phyloP scores from a whole-genome alignment of 2,329 filamentous ascomycete genomes.

The Thielaviopsis musarum region DNA sequence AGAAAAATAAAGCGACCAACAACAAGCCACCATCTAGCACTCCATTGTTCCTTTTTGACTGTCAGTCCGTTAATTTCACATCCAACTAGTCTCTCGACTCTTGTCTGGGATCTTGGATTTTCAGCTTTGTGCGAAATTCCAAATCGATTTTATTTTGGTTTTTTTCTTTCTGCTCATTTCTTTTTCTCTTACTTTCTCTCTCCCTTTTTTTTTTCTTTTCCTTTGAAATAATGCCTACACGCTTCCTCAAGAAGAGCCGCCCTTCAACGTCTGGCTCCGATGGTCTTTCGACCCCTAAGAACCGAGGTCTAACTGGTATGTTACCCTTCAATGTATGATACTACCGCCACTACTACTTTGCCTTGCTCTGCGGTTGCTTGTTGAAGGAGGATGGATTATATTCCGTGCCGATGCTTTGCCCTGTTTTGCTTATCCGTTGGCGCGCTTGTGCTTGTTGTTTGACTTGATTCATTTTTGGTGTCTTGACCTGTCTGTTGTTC shows the following conservation, averaged over 20 bases:
- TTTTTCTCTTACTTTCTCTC: constrained; percentile 2
- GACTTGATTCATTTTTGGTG: neutral
- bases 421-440: neutral
- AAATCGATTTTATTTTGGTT: neutral
- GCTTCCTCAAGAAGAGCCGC: constrained; percentile 10
- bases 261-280: constrained; percentile 7
- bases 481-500: neutral
- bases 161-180: constrained; percentile 2
- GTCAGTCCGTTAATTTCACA: neutral
- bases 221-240: constrained; percentile 9
- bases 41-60: neutral
- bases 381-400: neutral
- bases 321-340: neutral
- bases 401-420: neutral
- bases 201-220: constrained; percentile 1
- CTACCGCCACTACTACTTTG: neutral
- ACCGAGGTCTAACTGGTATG: constrained; percentile 9
- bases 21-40: neutral
- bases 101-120: neutral
- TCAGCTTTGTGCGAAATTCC: neutral
- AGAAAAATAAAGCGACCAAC: neutral
- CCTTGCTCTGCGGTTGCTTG: too few species aligned
- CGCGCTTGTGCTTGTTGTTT: neutral
- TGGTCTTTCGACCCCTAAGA: constrained; percentile 4
- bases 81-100: neutral